A percentile compares a stretch with the other conserved stretches of the same genome.
Evolutionary conservation across 257 asterid species (phyloP).

Genomic region (Solanum sejunctum): DNA sequence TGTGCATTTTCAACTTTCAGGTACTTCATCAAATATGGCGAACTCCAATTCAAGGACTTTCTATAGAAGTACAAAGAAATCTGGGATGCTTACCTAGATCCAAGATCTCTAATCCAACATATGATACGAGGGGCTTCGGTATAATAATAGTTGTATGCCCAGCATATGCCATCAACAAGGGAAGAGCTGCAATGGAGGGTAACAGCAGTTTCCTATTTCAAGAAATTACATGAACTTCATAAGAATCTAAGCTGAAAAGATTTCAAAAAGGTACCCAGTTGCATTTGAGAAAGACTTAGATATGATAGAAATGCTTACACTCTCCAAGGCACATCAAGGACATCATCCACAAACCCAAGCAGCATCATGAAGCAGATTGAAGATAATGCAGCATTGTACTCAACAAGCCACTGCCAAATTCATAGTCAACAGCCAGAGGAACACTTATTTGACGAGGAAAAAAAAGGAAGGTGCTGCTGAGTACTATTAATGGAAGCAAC

Average conservation of each 20-base stretch:
- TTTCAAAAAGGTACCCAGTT: background rate
- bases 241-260: constrained; percentile 4
- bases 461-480: background rate
- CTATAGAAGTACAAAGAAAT: background rate
- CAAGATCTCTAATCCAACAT: constrained; percentile 46
- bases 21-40: background rate
- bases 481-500: background rate
- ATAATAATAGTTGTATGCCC: constrained; percentile 82
- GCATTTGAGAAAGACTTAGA: background rate
- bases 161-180: constrained; percentile 89
- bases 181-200: constrained; percentile 90
- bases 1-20: background rate
- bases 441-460: background rate
- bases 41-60: background rate
- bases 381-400: constrained; percentile 94
- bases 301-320: constrained; percentile 49
- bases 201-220: constrained; percentile 64
- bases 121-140: constrained; percentile 77
- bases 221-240: constrained; percentile 18
- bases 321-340: constrained; percentile 98
- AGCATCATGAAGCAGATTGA: constrained; percentile 90
- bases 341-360: constrained; percentile 95
- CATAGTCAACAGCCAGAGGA: constrained; percentile 1
- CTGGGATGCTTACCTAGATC: constrained; percentile 47
- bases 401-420: constrained; percentile 79